Percentiles rank a stretch among this genome's conserved stretches.
phyloP scores from a whole-genome alignment of 371 early-diverging fungal genomes.

The Syncephalastrum sp. region DNA sequence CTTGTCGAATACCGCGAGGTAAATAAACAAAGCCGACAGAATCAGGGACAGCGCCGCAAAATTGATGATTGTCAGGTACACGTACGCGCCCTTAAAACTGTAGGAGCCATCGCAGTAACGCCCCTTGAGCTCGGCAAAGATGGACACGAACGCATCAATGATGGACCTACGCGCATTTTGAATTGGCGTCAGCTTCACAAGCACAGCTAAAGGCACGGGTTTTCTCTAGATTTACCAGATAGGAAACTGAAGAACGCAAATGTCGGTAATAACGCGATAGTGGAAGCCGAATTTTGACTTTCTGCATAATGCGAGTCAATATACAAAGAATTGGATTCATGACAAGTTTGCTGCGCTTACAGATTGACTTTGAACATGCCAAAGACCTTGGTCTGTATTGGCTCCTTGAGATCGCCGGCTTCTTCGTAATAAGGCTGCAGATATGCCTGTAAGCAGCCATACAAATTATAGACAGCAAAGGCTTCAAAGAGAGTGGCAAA shows the following conservation, averaged over 20 bases:
- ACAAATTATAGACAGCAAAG: slow-evolving; percentile 51
- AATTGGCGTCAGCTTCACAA: background rate
- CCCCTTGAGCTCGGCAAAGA: slow-evolving; percentile 41
- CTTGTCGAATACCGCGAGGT: slow-evolving; percentile 37
- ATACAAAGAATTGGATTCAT: background rate
- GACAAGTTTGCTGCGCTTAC: slow-evolving; percentile 22
- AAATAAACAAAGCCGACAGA: slow-evolving; percentile 42
- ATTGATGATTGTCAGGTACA: slow-evolving; percentile 43
- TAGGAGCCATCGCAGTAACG: slow-evolving; percentile 41
- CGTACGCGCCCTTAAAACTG: slow-evolving; percentile 39
- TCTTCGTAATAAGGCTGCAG: slow-evolving; percentile 39
- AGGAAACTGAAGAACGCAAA: slow-evolving; percentile 48
- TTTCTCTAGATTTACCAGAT: slow-evolving; percentile 34
- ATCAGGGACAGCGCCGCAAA: slow-evolving; percentile 46
- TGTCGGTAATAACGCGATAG: slow-evolving; percentile 43
- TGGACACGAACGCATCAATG: slow-evolving; percentile 41
- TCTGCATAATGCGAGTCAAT: slow-evolving; percentile 14
- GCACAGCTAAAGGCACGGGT: background rate
- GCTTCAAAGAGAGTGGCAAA: slow-evolving; percentile 49
- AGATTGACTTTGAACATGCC: slow-evolving; percentile 29
- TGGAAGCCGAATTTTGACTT: slow-evolving; percentile 53
- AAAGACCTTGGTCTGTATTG: slow-evolving; percentile 34
- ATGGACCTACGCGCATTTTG: slow-evolving; percentile 27
- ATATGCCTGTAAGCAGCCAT: slow-evolving; percentile 42
- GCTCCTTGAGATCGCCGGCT: slow-evolving; percentile 31